A percentile compares a stretch with the other conserved stretches of the same genome.
phyloP scores from a whole-genome alignment of 257 asterid species.

The Fraxinus cuspidata region DNA sequence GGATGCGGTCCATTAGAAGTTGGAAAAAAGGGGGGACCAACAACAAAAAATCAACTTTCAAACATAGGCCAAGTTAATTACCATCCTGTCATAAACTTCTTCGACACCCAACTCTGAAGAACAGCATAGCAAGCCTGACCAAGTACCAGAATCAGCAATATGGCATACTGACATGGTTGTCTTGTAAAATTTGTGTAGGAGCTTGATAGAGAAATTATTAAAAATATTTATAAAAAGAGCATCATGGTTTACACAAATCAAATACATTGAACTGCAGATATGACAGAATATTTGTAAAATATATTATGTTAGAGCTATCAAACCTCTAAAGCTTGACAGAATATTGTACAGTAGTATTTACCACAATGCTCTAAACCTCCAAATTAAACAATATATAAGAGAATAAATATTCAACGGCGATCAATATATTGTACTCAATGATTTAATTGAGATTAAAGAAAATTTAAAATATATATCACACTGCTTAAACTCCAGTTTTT shows the following conservation, averaged over 20 bases:
- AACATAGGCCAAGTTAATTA: conserved; percentile 35
- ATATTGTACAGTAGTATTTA: background rate
- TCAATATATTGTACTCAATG: background rate
- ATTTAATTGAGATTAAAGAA: background rate
- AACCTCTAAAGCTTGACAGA: background rate
- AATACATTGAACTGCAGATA: background rate
- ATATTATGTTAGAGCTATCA: too few relatives aligned
- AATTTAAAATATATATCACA: background rate
- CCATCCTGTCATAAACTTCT: conserved; percentile 99
- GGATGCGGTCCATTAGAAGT: conserved; percentile 10
- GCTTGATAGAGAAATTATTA: background rate
- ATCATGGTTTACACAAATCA: background rate
- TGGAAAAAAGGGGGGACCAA: background rate
- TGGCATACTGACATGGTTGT: conserved; percentile 12
- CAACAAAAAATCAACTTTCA: background rate
- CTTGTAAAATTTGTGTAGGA: background rate
- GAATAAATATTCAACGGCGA: background rate
- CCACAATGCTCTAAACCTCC: background rate
- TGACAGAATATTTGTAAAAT: background rate
- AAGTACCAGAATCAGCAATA: conserved; percentile 27
- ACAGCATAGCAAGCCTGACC: conserved; percentile 96
- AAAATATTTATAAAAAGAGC: background rate
- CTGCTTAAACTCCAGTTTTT: background rate
- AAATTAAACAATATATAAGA: background rate
- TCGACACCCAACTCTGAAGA: conserved; percentile 97